Conservation (phyloP, 2,329 filamentous ascomycete genomes). For the Penicillium sp. region DNA sequence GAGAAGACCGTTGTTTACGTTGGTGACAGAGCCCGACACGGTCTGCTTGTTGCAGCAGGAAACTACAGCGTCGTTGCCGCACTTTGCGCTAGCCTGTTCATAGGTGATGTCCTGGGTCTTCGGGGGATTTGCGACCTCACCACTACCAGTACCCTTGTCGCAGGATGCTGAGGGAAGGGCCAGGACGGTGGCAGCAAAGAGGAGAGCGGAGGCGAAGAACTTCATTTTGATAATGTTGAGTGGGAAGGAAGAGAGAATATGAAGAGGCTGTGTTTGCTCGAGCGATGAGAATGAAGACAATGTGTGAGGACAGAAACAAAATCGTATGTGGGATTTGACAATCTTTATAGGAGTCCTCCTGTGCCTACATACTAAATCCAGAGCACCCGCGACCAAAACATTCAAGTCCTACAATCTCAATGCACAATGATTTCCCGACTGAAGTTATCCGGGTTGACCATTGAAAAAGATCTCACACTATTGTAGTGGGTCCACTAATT, state of each 20-base stretch:
- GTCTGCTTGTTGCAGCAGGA: constrained; percentile 29
- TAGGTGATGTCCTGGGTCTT: constrained; percentile 14
- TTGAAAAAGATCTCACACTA: too few relatives aligned
- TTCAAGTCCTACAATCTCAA: too few relatives aligned
- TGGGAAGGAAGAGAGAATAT: not conserved
- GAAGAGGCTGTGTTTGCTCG: not conserved
- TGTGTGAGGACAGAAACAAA: too few relatives aligned
- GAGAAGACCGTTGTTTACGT: constrained; percentile 16
- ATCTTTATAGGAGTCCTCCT: too few relatives aligned
- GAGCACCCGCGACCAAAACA: too few relatives aligned
- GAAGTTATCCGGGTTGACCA: too few relatives aligned
- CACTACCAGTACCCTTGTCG: constrained; percentile 1
- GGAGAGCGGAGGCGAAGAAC: constrained; percentile 21
- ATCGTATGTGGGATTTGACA: not conserved
- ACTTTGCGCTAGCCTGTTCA: constrained; percentile 19
- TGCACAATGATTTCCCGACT: too few relatives aligned
- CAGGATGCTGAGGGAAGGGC: constrained; percentile 12
- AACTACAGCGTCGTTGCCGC: constrained; percentile 21
- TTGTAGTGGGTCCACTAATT: too few relatives aligned
- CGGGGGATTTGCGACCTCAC: constrained; percentile 15
- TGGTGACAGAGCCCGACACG: constrained; percentile 17
- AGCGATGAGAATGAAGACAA: not conserved
- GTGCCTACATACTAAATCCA: too few relatives aligned
- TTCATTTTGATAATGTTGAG: constrained; percentile 20
- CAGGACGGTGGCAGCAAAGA: constrained; percentile 21